phyloP scores from a whole-genome alignment of 163 green algal genomes.

The Chloroidium sp. region DNA sequence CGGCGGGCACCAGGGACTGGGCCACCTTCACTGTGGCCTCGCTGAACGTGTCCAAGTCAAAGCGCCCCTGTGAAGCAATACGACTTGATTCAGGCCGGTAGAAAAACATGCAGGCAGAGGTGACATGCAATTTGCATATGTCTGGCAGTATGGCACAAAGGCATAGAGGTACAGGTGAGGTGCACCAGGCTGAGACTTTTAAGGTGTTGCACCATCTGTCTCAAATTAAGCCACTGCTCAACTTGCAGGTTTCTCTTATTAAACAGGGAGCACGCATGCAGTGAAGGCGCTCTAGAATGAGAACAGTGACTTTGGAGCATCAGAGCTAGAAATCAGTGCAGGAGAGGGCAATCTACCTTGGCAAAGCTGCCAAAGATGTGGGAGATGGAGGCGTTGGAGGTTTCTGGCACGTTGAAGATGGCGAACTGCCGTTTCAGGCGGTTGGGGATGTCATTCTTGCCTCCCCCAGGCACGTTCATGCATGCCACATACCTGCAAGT shows the following conservation, averaged over 20 bases:
- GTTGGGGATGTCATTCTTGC: constrained; percentile 91
- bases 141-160: too few species aligned
- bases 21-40: constrained; percentile 56
- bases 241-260: too few species aligned
- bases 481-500: constrained; percentile 64
- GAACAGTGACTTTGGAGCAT: too few species aligned
- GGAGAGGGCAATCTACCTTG: constrained; percentile 4
- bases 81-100: constrained; percentile 16
- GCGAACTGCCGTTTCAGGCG: constrained; percentile 91
- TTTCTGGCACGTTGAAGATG: constrained; percentile 81
- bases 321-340: neutral
- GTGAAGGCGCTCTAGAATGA: too few species aligned
- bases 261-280: too few species aligned
- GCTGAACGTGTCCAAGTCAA: constrained; percentile 58
- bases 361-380: constrained; percentile 80
- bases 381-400: constrained; percentile 71
- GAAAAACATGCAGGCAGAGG: neutral
- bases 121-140: neutral
- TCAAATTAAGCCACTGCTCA: too few species aligned
- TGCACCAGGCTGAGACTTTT: too few species aligned
- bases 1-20: constrained; percentile 72
- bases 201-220: too few species aligned
- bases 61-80: constrained; percentile 48
- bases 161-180: too few species aligned
- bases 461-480: constrained; percentile 78